These are phyloP conservation scores for Saccharata proteae DNA, from an alignment of 2,329 filamentous ascomycete species.

Conservation along the genomic window DNA sequence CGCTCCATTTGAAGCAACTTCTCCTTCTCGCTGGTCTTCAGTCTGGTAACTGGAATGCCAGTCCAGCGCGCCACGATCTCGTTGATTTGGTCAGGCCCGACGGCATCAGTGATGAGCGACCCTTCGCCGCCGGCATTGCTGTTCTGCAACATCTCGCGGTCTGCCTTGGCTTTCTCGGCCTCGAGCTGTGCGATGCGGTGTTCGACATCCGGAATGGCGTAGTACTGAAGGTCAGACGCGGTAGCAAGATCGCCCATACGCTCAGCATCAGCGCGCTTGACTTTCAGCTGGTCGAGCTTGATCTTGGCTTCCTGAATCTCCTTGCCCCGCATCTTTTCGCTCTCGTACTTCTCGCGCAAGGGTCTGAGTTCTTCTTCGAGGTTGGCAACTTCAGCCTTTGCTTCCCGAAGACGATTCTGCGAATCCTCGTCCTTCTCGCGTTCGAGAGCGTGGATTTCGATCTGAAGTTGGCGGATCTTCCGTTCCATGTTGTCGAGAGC, in stretches of 20 bases:
- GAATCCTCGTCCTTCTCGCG: constrained; percentile 94
- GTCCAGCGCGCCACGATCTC: constrained; percentile 96
- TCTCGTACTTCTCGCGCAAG: constrained; percentile 89
- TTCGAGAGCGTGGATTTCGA: constrained; percentile 90
- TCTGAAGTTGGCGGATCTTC: constrained; percentile 79
- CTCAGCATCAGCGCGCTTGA: constrained; percentile 88
- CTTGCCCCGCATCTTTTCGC: constrained; percentile 79
- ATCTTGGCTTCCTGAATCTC: constrained; percentile 90
- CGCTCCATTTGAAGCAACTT: constrained; percentile 97
- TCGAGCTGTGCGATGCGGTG: constrained; percentile 70
- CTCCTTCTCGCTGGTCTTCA: constrained; percentile 93
- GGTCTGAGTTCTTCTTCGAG: constrained; percentile 87
- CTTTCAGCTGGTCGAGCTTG: constrained; percentile 82
- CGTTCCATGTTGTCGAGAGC: constrained; percentile 90
- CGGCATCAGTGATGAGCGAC: constrained; percentile 77
- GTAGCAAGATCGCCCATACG: constrained; percentile 72
- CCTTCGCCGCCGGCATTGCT: constrained; percentile 41
- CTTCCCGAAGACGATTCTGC: constrained; percentile 65
- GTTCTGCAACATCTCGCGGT: constrained; percentile 50
- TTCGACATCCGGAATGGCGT: constrained; percentile 89
- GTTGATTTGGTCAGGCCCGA: constrained; percentile 96
- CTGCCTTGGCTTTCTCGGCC: constrained; percentile 63
- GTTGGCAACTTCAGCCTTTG: constrained; percentile 84
- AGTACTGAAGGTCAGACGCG: constrained; percentile 91
- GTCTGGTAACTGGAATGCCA: constrained; percentile 89